Evolutionary conservation across 2,329 filamentous ascomycete genomes (phyloP).

Genomic region (Botrytis byssoidea): DNA sequence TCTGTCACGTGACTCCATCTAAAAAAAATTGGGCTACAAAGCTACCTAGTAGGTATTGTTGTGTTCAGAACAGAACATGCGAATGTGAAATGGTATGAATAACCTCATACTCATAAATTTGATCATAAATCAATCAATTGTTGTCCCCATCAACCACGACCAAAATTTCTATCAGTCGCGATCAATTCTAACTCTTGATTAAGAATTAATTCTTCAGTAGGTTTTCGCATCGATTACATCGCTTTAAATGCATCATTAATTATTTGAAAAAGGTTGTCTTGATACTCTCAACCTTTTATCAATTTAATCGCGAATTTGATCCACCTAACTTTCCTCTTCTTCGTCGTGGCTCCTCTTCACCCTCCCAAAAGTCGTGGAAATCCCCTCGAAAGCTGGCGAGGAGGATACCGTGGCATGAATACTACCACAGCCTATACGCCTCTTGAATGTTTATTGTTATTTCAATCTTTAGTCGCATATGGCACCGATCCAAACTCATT

Average conservation of each 20-base stretch:
- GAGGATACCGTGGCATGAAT: conserved; percentile 56
- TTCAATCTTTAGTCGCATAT: conserved; percentile 71
- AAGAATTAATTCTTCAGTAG: not conserved
- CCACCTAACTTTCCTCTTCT: conserved; percentile 6
- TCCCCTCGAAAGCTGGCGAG: conserved; percentile 57
- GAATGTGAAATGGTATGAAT: conserved; percentile 12
- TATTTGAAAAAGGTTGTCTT: conserved; percentile 1
- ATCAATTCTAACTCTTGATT: not conserved
- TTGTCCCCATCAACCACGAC: not conserved
- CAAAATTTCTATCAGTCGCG: not conserved
- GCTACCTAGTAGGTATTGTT: not conserved
- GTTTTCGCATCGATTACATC: conserved; percentile 5
- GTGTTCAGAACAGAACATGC: not conserved
- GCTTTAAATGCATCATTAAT: conserved; percentile 10
- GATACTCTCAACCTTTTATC: not conserved
- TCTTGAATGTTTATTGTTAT: conserved; percentile 82
- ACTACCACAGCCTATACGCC: conserved; percentile 67
- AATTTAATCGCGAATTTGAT: conserved; percentile 15
- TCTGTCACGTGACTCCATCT: not conserved
- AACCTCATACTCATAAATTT: conserved; percentile 11
- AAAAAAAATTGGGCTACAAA: not conserved
- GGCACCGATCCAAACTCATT: conserved; percentile 67
- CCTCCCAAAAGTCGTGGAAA: conserved; percentile 52
- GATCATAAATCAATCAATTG: conserved; percentile 9
- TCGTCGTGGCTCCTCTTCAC: conserved; percentile 55